Evolutionary conservation across 1,139 yeast genomes (phyloP), one percentile per base, ranked within the genome.

Genomic region (Pichia sp.): DNA sequence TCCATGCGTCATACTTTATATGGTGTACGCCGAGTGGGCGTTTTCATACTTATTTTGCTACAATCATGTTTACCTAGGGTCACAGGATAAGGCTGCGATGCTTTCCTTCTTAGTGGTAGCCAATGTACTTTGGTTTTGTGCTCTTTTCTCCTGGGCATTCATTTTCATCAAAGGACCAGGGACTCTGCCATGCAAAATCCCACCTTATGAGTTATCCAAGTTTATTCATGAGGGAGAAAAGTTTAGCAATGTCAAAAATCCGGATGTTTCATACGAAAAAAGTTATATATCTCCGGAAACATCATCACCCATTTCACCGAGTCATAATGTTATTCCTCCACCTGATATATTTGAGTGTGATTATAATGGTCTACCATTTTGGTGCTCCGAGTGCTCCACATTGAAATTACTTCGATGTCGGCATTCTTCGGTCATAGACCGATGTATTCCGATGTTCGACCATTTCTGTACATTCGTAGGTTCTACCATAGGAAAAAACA

Each of bases 401-500:
- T 69, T 85, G 23, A 83, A 82, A 62, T 66, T 78, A 1, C 74
- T 78, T 10, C 70, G 92, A 53, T 63, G 82, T 1, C 84, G 78
- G 58, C 90, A 82, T 63, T 82, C 85, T 59, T 73, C 75, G 23
- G 72, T 75, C 48, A 51, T 67, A 53, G 72, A 72, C 0, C 63
- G 66, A 44, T 82, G 86, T 61, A 77, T 84, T 0, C 77, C 82
- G 1, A 72, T 77, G 55, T 80, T 81, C 64, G 93, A 86, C 64
- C 93, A 86, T 64, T 81, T 74, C 62, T 86, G 93, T 65, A 61
- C 79, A 2, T 84, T 85, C 82, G 67, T 85, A 4, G 90, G 90
- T 0, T 65, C 73, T 0, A 77, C 77, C 2, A 75, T 86, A 31
- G 90, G 89, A 0, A 74, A 76, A 55, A 62, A 67, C 45, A 86